phyloP scores from a whole-genome alignment of 2,329 filamentous ascomycete genomes.

The Aspergillus latus region DNA sequence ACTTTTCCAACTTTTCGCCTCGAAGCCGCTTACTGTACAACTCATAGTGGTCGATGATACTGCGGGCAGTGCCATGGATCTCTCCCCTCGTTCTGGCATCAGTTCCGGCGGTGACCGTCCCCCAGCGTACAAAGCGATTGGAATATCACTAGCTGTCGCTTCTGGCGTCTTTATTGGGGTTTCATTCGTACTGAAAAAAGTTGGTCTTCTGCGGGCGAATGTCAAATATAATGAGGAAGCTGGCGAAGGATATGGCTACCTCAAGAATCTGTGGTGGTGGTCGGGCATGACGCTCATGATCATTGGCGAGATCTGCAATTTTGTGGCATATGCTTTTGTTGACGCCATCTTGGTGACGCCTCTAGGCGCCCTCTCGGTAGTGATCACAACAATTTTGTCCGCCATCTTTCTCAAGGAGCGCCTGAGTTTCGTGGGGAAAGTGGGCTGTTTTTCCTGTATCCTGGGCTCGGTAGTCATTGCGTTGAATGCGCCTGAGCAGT shows the following conservation, averaged over 20 bases:
- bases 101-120: slow-evolving; percentile 42
- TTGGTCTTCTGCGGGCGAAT: slow-evolving; percentile 86
- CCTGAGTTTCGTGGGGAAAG: slow-evolving; percentile 91
- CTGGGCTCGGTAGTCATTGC: slow-evolving; percentile 91
- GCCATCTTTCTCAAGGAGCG: slow-evolving; percentile 95
- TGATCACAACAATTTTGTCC: slow-evolving; percentile 85
- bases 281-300: slow-evolving; percentile 95
- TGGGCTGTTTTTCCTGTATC: slow-evolving; percentile 93
- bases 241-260: slow-evolving; percentile 93
- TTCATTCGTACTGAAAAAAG: slow-evolving; percentile 95
- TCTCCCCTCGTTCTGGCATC: slow-evolving; percentile 10
- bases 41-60: slow-evolving; percentile 1
- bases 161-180: slow-evolving; percentile 91
- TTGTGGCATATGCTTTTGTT: slow-evolving; percentile 94
- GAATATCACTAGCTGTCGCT: slow-evolving; percentile 78
- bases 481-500: slow-evolving; percentile 84
- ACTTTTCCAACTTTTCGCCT: not conserved
- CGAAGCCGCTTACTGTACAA: slow-evolving; percentile 2
- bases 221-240: slow-evolving; percentile 95
- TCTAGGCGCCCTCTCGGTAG: slow-evolving; percentile 84
- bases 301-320: slow-evolving; percentile 92
- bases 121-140: slow-evolving; percentile 75
- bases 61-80: slow-evolving; percentile 12
- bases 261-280: slow-evolving; percentile 97
- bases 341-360: slow-evolving; percentile 95